phyloP scores from a whole-genome alignment of 805 yeast genomes.

The Candida incommunis region DNA sequence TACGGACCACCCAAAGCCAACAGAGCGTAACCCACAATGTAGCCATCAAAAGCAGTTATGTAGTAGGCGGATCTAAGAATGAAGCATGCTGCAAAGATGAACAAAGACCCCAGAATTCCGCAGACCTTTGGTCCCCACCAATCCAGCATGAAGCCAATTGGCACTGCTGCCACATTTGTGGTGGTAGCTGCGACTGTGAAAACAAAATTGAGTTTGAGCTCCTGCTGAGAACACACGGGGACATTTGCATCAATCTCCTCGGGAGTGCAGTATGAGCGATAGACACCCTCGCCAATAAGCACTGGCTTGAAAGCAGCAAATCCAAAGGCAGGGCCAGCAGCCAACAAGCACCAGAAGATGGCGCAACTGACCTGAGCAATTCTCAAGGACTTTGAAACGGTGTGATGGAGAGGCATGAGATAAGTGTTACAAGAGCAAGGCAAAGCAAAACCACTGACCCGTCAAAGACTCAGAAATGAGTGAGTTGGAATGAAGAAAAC shows the following conservation, averaged over 20 bases:
- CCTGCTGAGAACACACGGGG: constrained; percentile 55
- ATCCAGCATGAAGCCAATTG: constrained; percentile 74
- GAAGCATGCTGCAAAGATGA: constrained; percentile 43
- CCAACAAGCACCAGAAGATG: constrained; percentile 70
- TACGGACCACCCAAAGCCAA: constrained; percentile 91
- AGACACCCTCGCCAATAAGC: constrained; percentile 63
- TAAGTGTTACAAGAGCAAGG: too few relatives aligned
- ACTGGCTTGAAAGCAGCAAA: constrained; percentile 90
- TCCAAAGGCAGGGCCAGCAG: constrained; percentile 92
- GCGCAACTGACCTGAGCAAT: constrained; percentile 53
- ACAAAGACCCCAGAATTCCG: constrained; percentile 56
- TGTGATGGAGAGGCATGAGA: background rate
- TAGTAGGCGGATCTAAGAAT: constrained; percentile 28
- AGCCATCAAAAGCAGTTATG: constrained; percentile 39
- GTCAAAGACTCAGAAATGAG: too few relatives aligned
- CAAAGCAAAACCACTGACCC: too few relatives aligned
- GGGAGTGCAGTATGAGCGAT: constrained; percentile 41
- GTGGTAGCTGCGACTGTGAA: constrained; percentile 79
- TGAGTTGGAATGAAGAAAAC: too few relatives aligned
- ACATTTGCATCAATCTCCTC: constrained; percentile 12
- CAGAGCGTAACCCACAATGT: constrained; percentile 55
- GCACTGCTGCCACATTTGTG: constrained; percentile 69
- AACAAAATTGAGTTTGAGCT: constrained; percentile 63
- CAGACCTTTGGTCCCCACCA: constrained; percentile 66
- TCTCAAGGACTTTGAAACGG: background rate